Percentiles rank a stretch among this genome's conserved stretches.
These are phyloP conservation scores for Yamagishiella unicocca DNA, from an alignment of 139 green algal genomes.

Conservation along the genomic window DNA sequence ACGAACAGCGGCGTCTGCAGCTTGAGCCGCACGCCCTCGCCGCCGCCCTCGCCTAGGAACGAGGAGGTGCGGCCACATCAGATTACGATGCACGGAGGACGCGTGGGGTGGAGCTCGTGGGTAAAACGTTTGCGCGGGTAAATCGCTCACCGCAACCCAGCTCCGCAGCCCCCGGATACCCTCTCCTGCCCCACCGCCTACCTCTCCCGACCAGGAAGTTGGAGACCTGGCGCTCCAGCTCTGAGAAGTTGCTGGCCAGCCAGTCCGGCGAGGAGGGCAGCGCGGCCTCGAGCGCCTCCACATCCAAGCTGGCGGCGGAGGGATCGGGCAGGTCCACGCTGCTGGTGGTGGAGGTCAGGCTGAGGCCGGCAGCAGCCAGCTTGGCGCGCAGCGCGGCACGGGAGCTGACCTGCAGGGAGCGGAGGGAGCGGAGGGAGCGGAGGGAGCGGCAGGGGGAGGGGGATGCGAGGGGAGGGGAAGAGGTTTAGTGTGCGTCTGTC, in stretches of 20 bases:
- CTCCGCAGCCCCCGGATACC: not conserved
- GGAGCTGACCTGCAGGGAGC: conserved; percentile 39
- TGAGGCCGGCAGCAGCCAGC: conserved; percentile 27
- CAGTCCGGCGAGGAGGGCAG: conserved; percentile 66
- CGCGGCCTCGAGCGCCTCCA: conserved; percentile 49
- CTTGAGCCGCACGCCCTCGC: conserved; percentile 94
- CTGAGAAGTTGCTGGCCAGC: conserved; percentile 66
- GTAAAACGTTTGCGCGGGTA: too few species aligned
- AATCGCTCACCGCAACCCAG: not conserved
- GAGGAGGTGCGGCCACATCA: not conserved
- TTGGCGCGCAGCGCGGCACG: conserved; percentile 64
- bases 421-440: too few species aligned
- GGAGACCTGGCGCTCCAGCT: conserved; percentile 83
- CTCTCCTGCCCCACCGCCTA: not conserved
- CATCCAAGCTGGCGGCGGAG: not conserved
- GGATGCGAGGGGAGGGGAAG: not conserved
- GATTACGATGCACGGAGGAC: too few species aligned
- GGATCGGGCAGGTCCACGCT: not conserved
- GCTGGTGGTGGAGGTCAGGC: not conserved
- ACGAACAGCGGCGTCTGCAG: conserved; percentile 94
- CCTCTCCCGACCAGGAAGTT: conserved; percentile 80
- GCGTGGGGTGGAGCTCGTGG: too few species aligned
- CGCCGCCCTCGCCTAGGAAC: conserved; percentile 25
- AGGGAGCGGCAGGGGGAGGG: not conserved
- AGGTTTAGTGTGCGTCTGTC: not conserved